phyloP scores from a whole-genome alignment of 2,329 filamentous ascomycete species.

The Myriosclerotinia duriaeana region DNA sequence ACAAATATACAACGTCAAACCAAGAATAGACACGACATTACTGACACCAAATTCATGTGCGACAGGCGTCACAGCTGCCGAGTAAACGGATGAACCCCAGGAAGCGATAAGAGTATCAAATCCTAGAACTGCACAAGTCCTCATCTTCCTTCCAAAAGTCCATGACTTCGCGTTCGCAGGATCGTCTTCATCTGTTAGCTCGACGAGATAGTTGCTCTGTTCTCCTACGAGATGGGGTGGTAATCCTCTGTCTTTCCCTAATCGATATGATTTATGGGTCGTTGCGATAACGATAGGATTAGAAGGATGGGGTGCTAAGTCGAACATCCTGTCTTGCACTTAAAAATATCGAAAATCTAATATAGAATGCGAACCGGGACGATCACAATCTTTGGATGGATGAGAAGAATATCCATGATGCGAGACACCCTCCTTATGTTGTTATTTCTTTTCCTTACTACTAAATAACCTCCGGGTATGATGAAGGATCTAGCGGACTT shows the following conservation, averaged over 20 bases:
- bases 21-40: constrained; percentile 55
- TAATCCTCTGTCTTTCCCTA: constrained; percentile 21
- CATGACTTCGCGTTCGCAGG: constrained; percentile 26
- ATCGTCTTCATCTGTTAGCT: constrained; percentile 24
- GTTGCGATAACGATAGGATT: constrained; percentile 15
- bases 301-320: constrained; percentile 19
- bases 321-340: constrained; percentile 16
- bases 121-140: constrained; percentile 36
- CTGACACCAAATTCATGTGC: constrained; percentile 54
- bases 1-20: constrained; percentile 58
- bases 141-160: constrained; percentile 19
- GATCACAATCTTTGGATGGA: constrained; percentile 17
- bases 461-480: constrained; percentile 10
- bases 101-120: constrained; percentile 32
- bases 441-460: neutral
- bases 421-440: constrained; percentile 15
- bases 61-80: constrained; percentile 49
- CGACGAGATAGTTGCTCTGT: constrained; percentile 24
- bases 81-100: constrained; percentile 44
- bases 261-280: constrained; percentile 22
- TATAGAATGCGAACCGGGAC: neutral
- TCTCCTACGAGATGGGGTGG: constrained; percentile 21
- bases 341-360: neutral
- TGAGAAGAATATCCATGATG: neutral
- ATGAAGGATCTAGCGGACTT: neutral